Conservation (phyloP, 2,329 filamentous ascomycete species). For the Microcyclospora pomicola region DNA sequence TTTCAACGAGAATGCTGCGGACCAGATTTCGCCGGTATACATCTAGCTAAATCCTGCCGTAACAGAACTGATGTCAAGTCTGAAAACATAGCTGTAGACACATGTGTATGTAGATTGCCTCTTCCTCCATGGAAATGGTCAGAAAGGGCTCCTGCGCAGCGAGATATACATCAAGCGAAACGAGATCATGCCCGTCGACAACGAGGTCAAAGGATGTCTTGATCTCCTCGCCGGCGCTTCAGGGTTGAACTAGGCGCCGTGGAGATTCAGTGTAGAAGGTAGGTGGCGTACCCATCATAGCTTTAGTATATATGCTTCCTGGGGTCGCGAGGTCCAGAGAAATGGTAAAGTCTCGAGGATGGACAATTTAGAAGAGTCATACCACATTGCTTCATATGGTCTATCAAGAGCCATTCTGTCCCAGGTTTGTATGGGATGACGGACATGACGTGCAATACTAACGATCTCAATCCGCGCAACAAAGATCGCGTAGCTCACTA, state of each 20-base stretch:
- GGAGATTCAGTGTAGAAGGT: background rate
- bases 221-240: slow-evolving; percentile 49
- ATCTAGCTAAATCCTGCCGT: no score
- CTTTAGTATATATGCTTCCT: no score
- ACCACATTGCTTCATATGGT: background rate
- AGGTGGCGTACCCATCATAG: background rate
- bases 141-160: no score
- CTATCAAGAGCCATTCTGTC: background rate
- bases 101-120: no score
- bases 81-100: no score
- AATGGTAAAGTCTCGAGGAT: no score
- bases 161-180: no score
- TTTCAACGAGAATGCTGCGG: no score
- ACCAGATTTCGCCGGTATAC: no score
- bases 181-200: slow-evolving; percentile 14
- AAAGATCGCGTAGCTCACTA: slow-evolving; percentile 7
- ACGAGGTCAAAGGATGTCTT: slow-evolving; percentile 36
- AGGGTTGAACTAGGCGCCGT: slow-evolving; percentile 23
- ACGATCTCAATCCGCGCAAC: background rate
- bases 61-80: no score
- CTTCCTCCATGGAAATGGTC: no score
- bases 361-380: background rate
- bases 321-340: no score
- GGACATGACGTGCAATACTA: background rate
- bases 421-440: background rate